Conservation (phyloP, 148 eudicot species). For the Rhododendron ovatum region DNA sequence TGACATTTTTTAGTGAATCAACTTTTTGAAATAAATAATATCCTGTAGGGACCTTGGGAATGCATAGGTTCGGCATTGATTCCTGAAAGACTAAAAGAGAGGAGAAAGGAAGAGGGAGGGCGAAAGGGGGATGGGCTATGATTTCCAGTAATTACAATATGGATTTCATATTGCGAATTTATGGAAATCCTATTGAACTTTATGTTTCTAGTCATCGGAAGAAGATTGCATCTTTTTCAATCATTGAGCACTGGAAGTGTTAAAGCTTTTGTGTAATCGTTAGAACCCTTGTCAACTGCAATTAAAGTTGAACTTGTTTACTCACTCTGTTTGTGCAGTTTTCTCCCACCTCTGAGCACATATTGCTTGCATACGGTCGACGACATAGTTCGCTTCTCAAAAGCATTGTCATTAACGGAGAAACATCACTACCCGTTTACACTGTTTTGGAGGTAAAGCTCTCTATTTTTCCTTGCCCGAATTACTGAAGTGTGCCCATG, state of each 20-base stretch:
- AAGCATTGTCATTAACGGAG: constrained; percentile 27
- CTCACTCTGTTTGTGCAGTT: constrained; percentile 17
- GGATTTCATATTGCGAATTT: neutral
- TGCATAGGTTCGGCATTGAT: neutral
- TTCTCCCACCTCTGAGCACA: constrained; percentile 30
- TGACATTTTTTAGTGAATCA: neutral
- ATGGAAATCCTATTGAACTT: neutral
- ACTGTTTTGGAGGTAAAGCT: constrained; percentile 27
- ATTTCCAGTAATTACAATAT: neutral
- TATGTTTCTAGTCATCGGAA: neutral
- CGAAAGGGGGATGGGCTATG: neutral
- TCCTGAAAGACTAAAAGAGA: neutral
- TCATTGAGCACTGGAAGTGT: neutral
- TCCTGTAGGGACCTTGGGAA: neutral
- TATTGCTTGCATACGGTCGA: constrained; percentile 31
- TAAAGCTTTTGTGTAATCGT: neutral
- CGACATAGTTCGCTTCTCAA: constrained; percentile 31
- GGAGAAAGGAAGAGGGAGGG: neutral
- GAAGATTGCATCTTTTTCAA: neutral
- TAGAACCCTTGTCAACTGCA: neutral
- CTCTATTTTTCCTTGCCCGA: neutral
- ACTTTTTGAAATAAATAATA: neutral
- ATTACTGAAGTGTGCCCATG: neutral
- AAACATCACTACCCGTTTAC: constrained; percentile 25
- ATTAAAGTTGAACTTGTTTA: neutral